phyloP scores from a whole-genome alignment of 2,329 filamentous ascomycete species.

The Trichoderma aggressivum region DNA sequence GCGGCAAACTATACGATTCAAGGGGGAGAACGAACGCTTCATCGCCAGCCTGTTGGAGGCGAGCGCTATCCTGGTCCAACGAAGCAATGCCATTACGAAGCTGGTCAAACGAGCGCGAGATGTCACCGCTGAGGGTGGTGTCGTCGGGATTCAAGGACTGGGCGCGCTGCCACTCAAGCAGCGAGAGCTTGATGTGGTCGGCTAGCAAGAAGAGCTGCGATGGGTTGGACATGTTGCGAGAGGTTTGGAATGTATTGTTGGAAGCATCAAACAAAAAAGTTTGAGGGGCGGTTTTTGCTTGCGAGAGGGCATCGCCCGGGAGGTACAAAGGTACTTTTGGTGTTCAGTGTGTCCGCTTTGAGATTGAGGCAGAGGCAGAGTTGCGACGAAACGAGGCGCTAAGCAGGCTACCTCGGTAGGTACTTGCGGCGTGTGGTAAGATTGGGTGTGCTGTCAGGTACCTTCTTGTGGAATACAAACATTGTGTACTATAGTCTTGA shows the following conservation, averaged over 20 bases:
- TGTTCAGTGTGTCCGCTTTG: neutral
- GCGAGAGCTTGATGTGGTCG: constrained; percentile 93
- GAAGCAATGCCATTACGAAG: constrained; percentile 74
- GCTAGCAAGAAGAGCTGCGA: constrained; percentile 87
- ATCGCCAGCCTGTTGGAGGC: constrained; percentile 62
- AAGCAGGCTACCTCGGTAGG: neutral
- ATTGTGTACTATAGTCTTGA: neutral
- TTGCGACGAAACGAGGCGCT: neutral
- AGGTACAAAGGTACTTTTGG: neutral
- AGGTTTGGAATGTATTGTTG: no score
- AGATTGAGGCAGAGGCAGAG: neutral
- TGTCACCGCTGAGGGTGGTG: constrained; percentile 81
- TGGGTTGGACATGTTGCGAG: constrained; percentile 42
- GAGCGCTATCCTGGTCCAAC: constrained; percentile 61
- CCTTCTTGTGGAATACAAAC: neutral
- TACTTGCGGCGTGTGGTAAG: neutral
- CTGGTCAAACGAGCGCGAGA: constrained; percentile 83
- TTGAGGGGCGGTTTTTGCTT: neutral
- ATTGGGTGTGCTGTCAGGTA: neutral
- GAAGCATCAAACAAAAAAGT: neutral
- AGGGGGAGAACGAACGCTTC: constrained; percentile 49
- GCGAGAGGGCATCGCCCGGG: neutral
- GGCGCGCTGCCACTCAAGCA: constrained; percentile 87
- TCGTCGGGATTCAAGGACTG: constrained; percentile 74
- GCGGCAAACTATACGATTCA: no score